phyloP scores from a whole-genome alignment of 2,329 filamentous ascomycete species.

The Aspergillus novoparasiticus region DNA sequence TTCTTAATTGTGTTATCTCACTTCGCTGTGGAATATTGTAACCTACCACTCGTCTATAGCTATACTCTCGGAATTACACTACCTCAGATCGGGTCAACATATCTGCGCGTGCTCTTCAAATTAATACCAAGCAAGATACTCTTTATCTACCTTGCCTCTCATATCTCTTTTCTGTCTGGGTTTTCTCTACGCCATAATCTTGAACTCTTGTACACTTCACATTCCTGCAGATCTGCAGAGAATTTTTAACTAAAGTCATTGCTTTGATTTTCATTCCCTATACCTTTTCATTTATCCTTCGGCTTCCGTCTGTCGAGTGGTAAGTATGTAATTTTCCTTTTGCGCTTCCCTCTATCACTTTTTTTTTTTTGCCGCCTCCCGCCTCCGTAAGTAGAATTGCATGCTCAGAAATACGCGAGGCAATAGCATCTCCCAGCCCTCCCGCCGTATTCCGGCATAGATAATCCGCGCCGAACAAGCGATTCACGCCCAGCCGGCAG shows the following conservation, averaged over 20 bases:
- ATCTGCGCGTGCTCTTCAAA: constrained; percentile 9
- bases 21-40: background rate
- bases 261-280: background rate
- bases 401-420: constrained; percentile 41
- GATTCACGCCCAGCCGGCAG: constrained; percentile 34
- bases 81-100: constrained; percentile 9
- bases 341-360: constrained; percentile 7
- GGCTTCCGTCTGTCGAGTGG: background rate
- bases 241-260: background rate
- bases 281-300: too few species aligned
- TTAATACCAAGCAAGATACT: constrained; percentile 1
- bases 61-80: constrained; percentile 9
- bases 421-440: constrained; percentile 38
- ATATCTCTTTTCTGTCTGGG: constrained; percentile 14
- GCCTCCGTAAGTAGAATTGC: constrained; percentile 19
- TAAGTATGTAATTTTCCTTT: constrained; percentile 7
- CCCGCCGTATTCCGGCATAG: constrained; percentile 26
- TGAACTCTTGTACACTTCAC: constrained; percentile 1
- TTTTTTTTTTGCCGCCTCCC: constrained; percentile 13
- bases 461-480: constrained; percentile 44
- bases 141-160: constrained; percentile 1
- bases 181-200: background rate
- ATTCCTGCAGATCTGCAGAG: constrained; percentile 12
- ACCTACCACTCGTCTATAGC: constrained; percentile 2
- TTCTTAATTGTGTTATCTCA: background rate